A percentile compares a stretch with the other conserved stretches of the same genome.
phyloP scores from a whole-genome alignment of 352 stramenopile genomes.

The Pythium grandisporangium region DNA sequence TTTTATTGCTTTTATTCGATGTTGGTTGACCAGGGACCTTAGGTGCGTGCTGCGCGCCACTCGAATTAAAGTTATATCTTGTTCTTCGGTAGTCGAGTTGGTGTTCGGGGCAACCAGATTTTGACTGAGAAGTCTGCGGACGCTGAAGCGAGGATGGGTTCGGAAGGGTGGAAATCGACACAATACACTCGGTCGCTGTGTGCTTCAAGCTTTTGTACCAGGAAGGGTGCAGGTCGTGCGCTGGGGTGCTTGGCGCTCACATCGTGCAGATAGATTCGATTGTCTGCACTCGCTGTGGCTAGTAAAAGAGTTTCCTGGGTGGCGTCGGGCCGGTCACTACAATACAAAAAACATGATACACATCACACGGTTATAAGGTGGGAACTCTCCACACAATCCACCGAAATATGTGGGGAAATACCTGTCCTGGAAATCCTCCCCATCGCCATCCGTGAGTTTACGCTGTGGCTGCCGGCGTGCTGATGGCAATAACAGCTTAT shows the following conservation, averaged over 20 bases:
- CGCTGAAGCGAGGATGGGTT: slow-evolving; percentile 77
- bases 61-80: slow-evolving; percentile 27
- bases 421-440: slow-evolving; percentile 54
- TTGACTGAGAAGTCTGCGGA: slow-evolving; percentile 83
- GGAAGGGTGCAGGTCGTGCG: slow-evolving; percentile 34
- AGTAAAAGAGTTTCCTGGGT: slow-evolving; percentile 66
- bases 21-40: too few relatives aligned
- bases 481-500: slow-evolving; percentile 72
- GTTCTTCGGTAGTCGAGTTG: slow-evolving; percentile 38
- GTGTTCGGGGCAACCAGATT: slow-evolving; percentile 75
- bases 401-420: slow-evolving; percentile 1
- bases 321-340: slow-evolving; percentile 29
- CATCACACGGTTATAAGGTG: too few relatives aligned
- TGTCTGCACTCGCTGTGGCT: slow-evolving; percentile 79
- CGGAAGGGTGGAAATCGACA: slow-evolving; percentile 80
- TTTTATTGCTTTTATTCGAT: too few relatives aligned
- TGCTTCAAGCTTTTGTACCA: slow-evolving; percentile 80
- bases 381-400: too few relatives aligned
- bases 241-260: slow-evolving; percentile 53
- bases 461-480: slow-evolving; percentile 33
- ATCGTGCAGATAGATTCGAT: slow-evolving; percentile 84
- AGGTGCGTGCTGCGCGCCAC: too few relatives aligned
- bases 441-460: slow-evolving; percentile 75
- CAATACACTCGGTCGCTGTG: slow-evolving; percentile 87
- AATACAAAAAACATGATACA: not conserved